A percentile compares a stretch with the other conserved stretches of the same genome.
Conservation (phyloP, 2,329 filamentous ascomycete genomes). For the Phoma sp. region DNA sequence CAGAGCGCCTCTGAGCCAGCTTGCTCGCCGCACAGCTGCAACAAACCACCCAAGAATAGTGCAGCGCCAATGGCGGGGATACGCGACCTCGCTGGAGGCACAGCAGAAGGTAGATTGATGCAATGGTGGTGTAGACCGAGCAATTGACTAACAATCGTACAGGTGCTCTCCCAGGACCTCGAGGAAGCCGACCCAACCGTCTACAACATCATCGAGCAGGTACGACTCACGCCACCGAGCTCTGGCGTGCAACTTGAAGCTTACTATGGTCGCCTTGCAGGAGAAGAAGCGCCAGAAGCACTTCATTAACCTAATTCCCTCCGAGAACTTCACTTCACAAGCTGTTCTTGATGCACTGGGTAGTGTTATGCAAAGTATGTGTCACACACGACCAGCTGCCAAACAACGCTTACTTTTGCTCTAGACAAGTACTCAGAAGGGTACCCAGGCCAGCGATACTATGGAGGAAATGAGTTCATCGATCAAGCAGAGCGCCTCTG, state of each 20-base stretch:
- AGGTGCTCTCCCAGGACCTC: constrained; percentile 83
- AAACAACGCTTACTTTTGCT: constrained; percentile 33
- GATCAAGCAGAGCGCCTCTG: constrained; percentile 95
- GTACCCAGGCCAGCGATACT: constrained; percentile 97
- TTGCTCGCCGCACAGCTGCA: constrained; percentile 40
- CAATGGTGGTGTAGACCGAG: neutral
- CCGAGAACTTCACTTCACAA: constrained; percentile 98
- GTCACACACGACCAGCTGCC: constrained; percentile 67
- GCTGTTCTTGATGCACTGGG: constrained; percentile 98
- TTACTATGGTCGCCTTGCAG: constrained; percentile 55
- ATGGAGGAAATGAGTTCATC: constrained; percentile 98
- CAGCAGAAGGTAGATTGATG: constrained; percentile 56
- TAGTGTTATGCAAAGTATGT: constrained; percentile 55
- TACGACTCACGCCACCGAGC: constrained; percentile 51
- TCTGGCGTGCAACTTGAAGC: constrained; percentile 15
- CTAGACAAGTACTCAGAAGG: constrained; percentile 97
- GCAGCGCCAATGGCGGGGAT: constrained; percentile 48
- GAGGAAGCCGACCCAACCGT: constrained; percentile 86
- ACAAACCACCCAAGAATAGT: constrained; percentile 42
- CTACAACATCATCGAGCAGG: constrained; percentile 90
- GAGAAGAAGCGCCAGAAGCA: constrained; percentile 97
- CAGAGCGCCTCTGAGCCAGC: constrained; percentile 49
- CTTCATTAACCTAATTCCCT: constrained; percentile 99
- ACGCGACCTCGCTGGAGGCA: constrained; percentile 53
- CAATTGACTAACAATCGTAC: constrained; percentile 20